phyloP scores from a whole-genome alignment of 1,139 yeast species.

The Geotrichum reessii region DNA sequence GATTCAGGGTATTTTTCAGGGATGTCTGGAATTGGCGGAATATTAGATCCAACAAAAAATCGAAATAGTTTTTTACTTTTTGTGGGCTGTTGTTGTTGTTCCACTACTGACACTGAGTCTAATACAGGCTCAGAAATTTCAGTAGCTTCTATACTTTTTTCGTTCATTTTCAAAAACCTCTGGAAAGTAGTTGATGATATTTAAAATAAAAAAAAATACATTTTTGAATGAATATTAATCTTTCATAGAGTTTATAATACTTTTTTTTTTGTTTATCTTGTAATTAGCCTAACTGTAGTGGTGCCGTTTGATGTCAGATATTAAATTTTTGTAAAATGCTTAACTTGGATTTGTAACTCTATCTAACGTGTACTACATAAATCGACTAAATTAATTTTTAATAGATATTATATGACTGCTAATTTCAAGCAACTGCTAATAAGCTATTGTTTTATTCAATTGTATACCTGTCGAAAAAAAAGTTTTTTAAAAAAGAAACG shows the following conservation, averaged over 20 bases:
- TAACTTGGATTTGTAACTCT: neutral
- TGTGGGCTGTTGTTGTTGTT: neutral
- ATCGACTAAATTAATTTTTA: too few relatives aligned
- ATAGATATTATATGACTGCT: too few relatives aligned
- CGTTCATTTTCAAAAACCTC: neutral
- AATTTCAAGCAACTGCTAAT: neutral
- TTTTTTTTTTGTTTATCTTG: too few relatives aligned
- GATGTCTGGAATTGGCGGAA: neutral
- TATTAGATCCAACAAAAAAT: neutral
- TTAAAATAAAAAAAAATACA: neutral
- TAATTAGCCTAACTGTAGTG: neutral
- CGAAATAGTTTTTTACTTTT: neutral
- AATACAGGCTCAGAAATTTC: neutral
- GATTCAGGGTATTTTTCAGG: slow-evolving; percentile 5
- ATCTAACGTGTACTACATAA: neutral
- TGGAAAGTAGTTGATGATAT: neutral
- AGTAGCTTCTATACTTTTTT: neutral
- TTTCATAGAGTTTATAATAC: too few relatives aligned
- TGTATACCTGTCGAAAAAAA: neutral
- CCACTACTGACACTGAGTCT: neutral
- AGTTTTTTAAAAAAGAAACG: neutral
- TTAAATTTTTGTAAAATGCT: neutral
- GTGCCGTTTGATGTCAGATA: neutral
- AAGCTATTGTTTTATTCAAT: neutral
- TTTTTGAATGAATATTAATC: neutral